Evolutionary conservation across 495 filamentous ascomycete species (phyloP), one percentile per base, ranked within the genome.

Genomic region (Trichoderma asperelloides): DNA sequence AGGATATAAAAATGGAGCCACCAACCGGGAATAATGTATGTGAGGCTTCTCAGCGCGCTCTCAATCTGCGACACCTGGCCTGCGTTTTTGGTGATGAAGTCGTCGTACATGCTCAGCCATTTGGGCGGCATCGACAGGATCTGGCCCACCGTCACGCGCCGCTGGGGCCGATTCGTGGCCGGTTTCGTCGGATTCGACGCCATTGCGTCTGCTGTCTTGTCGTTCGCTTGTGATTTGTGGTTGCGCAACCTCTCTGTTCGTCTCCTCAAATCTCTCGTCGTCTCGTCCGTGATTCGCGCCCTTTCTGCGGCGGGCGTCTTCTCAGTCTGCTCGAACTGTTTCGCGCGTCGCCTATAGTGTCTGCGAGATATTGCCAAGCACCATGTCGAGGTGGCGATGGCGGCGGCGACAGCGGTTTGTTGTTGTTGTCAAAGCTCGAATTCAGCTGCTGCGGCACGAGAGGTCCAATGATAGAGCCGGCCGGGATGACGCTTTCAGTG

Each of bases 61-160:
- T 98, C 95, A 67, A 98, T 93, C 75, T 96, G 92, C 16, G 89
- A 88, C 65, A 98, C 91, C 27, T 94, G 91, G 75, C 90, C 88
- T 65, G 92, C 84, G 77, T 98, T 97, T 78, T 93, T 94, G 47
- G 90, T 91, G 79, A 98, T 93, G 77, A 97, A 97, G 67, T 94
- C 88, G 72, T 87, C 87, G 78, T 98, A 98, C 73, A 90, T 84
- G 64, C 84, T 79, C 39, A 96, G 77, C 89, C 87, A 93, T 77
- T 87, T 88, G 0, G 90, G 85, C 30, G 91, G 90, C 57, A 87
- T 77, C 11, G 85, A 73, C 13, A 82, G 65, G 27, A 62, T 15
- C 28, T 33, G 23, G 55, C 65, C 49, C 23, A 75, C 70, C 45
- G 73, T 62, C 18, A 57, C 23, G n/a, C 43, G n/a, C 65, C 47